These are phyloP conservation scores for Fusarium caatingaense DNA, from an alignment of 2,329 filamentous ascomycete species.

Conservation along the genomic window DNA sequence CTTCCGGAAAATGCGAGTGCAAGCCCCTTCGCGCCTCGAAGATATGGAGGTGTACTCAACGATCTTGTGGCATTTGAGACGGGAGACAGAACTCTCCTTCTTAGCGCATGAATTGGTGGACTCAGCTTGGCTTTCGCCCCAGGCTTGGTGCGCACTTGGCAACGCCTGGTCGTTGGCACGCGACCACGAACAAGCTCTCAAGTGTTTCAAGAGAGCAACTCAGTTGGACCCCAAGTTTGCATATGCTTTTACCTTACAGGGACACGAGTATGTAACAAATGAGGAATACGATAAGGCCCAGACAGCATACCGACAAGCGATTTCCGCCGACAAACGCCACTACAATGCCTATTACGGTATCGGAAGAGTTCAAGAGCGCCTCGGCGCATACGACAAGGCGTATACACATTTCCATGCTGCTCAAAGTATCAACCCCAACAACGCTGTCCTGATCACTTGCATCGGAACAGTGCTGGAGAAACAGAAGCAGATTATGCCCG, in stretches of 20 bases:
- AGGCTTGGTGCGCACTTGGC: slow-evolving; percentile 95
- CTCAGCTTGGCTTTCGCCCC: slow-evolving; percentile 85
- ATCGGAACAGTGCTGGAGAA: slow-evolving; percentile 92
- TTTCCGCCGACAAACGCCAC: slow-evolving; percentile 86
- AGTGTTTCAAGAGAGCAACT: slow-evolving; percentile 93
- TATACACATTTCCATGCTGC: slow-evolving; percentile 92
- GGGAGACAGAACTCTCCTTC: slow-evolving; percentile 90
- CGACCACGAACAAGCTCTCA: slow-evolving; percentile 93
- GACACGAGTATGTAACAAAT: slow-evolving; percentile 94
- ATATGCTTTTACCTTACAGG: slow-evolving; percentile 95
- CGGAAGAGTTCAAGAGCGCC: slow-evolving; percentile 84
- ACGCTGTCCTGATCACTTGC: slow-evolving; percentile 90
- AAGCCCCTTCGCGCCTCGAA: slow-evolving; percentile 84
- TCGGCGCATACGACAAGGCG: slow-evolving; percentile 91
- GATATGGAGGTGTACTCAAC: slow-evolving; percentile 99
- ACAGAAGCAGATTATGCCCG: slow-evolving; percentile 82
- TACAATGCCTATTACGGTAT: slow-evolving; percentile 99
- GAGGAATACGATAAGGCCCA: slow-evolving; percentile 98
- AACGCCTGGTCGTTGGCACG: slow-evolving; percentile 94
- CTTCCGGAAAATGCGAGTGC: slow-evolving; percentile 81
- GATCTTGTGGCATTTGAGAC: slow-evolving; percentile 97
- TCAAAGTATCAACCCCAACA: slow-evolving; percentile 90
- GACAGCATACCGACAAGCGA: slow-evolving; percentile 84
- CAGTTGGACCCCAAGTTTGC: slow-evolving; percentile 91
- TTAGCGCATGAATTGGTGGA: slow-evolving; percentile 92